Evolutionary conservation across 2,329 filamentous ascomycete genomes (phyloP).

Genomic region (Penicillium sp.): DNA sequence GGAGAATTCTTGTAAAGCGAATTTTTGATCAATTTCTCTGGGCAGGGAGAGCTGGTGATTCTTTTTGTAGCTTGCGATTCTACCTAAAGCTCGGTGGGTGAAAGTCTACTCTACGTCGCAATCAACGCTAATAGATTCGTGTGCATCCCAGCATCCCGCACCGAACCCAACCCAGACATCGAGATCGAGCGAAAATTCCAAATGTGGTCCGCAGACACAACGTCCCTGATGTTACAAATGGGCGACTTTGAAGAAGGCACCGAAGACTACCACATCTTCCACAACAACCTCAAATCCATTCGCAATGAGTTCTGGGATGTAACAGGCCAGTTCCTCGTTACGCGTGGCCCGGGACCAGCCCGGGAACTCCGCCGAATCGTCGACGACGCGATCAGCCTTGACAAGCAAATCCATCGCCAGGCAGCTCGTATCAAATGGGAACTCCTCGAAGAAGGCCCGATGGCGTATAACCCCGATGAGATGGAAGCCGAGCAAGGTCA

Average conservation of each 20-base stretch:
- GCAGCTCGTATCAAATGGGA: slow-evolving; percentile 1
- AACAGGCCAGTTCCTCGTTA: not conserved
- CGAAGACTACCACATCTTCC: not conserved
- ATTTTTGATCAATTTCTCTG: slow-evolving; percentile 3
- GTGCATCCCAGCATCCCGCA: not conserved
- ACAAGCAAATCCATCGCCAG: not conserved
- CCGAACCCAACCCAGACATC: not conserved
- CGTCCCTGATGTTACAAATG: not conserved
- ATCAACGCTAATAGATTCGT: not conserved
- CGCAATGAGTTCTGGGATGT: slow-evolving; percentile 1
- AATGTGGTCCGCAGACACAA: not conserved
- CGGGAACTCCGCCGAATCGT: slow-evolving; percentile 2
- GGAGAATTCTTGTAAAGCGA: not conserved
- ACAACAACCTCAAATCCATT: not conserved
- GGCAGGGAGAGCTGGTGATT: not conserved
- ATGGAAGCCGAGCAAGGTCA: slow-evolving; percentile 7
- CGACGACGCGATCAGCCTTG: not conserved
- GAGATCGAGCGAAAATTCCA: slow-evolving; percentile 6
- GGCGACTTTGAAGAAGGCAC: not conserved
- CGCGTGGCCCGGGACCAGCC: not conserved
- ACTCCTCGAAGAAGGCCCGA: not conserved
- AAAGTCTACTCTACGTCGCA: not conserved
- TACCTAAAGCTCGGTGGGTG: slow-evolving; percentile 2
- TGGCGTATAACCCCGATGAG: not conserved
- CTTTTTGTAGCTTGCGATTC: not conserved